These are phyloP conservation scores for Phenoliferia sp. DNA, from an alignment of 1,284 basidiomycete species.

Conservation along the genomic window DNA sequence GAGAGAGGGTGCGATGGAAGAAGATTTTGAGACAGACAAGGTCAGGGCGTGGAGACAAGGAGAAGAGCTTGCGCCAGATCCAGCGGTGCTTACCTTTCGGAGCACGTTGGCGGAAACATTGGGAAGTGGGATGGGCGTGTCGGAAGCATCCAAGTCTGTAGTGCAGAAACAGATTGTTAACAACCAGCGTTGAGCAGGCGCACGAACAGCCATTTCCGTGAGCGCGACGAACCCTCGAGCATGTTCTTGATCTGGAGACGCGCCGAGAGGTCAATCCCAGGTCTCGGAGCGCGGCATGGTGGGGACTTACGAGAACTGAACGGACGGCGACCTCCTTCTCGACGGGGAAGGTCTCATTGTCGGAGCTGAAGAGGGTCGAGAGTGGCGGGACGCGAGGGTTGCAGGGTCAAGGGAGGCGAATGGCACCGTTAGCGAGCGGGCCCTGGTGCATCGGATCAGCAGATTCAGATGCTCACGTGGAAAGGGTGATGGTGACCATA, in stretches of 20 bases:
- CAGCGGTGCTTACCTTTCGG: conserved; percentile 66
- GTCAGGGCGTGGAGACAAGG: background rate
- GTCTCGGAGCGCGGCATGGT: background rate
- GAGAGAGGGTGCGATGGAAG: background rate
- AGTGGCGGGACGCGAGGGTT: background rate
- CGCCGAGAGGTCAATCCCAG: background rate
- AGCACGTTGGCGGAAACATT: conserved; percentile 95
- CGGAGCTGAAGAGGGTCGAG: conserved; percentile 54
- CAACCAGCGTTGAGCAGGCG: background rate
- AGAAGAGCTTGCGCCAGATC: background rate
- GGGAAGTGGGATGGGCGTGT: conserved; percentile 85
- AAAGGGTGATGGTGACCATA: conserved; percentile 1
- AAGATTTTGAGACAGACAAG: background rate
- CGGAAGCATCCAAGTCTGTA: conserved; percentile 84
- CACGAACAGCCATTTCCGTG: background rate
- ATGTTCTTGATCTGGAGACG: conserved; percentile 81
- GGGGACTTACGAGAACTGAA: conserved; percentile 58
- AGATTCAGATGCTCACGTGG: background rate
- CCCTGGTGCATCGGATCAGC: background rate
- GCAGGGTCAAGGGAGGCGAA: background rate
- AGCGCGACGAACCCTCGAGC: conserved; percentile 77
- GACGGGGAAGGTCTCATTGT: conserved; percentile 90
- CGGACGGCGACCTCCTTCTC: conserved; percentile 87
- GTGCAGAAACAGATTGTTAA: background rate
- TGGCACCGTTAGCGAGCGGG: background rate